Percentiles rank a stretch among this genome's conserved stretches.
Evolutionary conservation across 176 grass and related monocot genomes (phyloP).

Genomic region (Alopecurus myosuroides): DNA sequence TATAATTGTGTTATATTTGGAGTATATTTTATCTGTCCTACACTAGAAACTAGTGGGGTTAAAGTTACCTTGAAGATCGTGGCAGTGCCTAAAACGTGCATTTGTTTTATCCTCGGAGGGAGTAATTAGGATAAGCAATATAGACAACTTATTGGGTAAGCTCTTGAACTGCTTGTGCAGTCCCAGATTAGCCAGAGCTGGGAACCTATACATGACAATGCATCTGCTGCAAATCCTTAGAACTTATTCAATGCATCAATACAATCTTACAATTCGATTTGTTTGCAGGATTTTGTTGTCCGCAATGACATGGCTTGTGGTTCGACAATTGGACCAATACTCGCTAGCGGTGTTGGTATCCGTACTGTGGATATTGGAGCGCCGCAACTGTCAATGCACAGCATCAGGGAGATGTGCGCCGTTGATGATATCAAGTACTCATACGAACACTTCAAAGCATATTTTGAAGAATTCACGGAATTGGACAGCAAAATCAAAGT

Average conservation of each 20-base stretch:
- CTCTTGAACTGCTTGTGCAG: not conserved
- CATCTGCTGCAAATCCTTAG: not conserved
- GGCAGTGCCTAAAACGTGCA: no score
- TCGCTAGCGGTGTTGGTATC: slow-evolving; percentile 86
- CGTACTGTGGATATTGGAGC: slow-evolving; percentile 88
- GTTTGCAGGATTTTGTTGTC: slow-evolving; percentile 92
- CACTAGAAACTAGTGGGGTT: no score
- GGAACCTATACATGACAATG: not conserved
- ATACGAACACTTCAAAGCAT: slow-evolving; percentile 93
- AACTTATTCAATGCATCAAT: not conserved
- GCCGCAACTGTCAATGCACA: slow-evolving; percentile 90
- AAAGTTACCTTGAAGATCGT: no score
- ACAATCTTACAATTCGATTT: not conserved
- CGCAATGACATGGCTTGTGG: slow-evolving; percentile 90
- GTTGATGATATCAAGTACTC: slow-evolving; percentile 68
- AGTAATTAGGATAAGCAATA: not conserved
- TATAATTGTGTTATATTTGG: no score
- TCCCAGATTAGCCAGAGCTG: not conserved
- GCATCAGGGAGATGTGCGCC: slow-evolving; percentile 96
- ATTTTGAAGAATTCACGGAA: slow-evolving; percentile 78
- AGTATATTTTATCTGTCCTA: no score
- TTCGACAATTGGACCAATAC: slow-evolving; percentile 94
- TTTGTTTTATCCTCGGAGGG: not conserved
- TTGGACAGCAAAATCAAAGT: slow-evolving; percentile 69
- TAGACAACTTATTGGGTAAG: not conserved